phyloP scores from a whole-genome alignment of 192 early-diverging fungal genomes.

The Coemansia sp. region DNA sequence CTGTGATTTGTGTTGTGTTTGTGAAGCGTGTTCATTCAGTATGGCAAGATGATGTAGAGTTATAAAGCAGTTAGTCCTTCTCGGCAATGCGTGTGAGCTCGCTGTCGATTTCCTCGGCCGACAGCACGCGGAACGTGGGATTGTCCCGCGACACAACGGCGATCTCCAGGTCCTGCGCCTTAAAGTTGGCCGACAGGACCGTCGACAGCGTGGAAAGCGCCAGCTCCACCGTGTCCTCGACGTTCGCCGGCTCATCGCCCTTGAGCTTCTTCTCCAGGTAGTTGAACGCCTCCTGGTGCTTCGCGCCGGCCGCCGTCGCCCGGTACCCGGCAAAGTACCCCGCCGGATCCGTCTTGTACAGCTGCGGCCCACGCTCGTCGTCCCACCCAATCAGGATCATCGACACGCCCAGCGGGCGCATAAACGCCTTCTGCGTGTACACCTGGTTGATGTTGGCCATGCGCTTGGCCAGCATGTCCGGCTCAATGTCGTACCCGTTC shows the following conservation, averaged over 20 bases:
- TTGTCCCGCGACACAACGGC: conserved; percentile 79
- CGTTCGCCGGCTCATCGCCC: conserved; percentile 73
- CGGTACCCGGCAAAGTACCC: conserved; percentile 98
- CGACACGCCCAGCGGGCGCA: conserved; percentile 96
- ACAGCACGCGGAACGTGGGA: conserved; percentile 75
- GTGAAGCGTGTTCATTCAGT: background rate
- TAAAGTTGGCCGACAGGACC: conserved; percentile 92
- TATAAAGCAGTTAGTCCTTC: conserved; percentile 28
- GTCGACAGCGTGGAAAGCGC: conserved; percentile 93
- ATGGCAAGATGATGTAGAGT: conserved; percentile 4
- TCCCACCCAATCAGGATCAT: conserved; percentile 98
- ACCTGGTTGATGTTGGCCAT: conserved; percentile 99
- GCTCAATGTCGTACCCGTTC: conserved; percentile 96
- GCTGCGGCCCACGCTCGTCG: conserved; percentile 92
- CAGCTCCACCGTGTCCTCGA: conserved; percentile 92
- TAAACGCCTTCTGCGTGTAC: conserved; percentile 98
- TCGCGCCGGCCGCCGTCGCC: conserved; percentile 93
- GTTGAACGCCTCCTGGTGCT: conserved; percentile 88
- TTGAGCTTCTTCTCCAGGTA: conserved; percentile 98
- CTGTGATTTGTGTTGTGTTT: too few species aligned
- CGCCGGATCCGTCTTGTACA: conserved; percentile 98
- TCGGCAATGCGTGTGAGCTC: conserved; percentile 54
- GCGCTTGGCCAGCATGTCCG: conserved; percentile 96
- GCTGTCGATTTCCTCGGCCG: conserved; percentile 74
- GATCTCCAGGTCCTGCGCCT: conserved; percentile 94